Evolutionary conservation across 306 rosid genomes (phyloP).

Genomic region (Hippophae tibetana): DNA sequence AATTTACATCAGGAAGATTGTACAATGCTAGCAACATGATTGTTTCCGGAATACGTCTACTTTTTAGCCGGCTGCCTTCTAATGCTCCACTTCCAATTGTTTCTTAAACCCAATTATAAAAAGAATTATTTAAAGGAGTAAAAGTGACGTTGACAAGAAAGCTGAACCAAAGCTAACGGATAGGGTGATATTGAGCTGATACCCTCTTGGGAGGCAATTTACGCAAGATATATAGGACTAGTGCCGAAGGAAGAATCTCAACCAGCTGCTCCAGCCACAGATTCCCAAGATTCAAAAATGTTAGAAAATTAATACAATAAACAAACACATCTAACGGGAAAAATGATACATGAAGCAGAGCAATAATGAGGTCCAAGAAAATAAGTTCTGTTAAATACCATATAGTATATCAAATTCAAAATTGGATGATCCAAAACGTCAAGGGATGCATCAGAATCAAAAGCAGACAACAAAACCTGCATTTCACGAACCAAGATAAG

Average conservation of each 20-base stretch:
- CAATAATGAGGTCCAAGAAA: not conserved
- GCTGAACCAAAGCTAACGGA: not conserved
- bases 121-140: no score
- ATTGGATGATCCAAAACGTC: constrained; percentile 55
- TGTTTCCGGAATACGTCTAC: no score
- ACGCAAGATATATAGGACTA: constrained; percentile 62
- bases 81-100: no score
- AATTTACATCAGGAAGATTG: no score
- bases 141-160: no score
- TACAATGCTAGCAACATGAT: no score
- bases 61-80: no score
- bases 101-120: no score
- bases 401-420: constrained; percentile 52
- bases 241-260: constrained; percentile 62
- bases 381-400: constrained; percentile 35
- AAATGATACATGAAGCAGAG: not conserved
- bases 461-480: constrained; percentile 58
- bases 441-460: constrained; percentile 32
- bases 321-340: not conserved
- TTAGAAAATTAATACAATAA: not conserved
- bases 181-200: constrained; percentile 70
- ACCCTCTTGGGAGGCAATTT: constrained; percentile 63
- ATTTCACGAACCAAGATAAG: constrained; percentile 10
- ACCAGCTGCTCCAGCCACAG: constrained; percentile 35
- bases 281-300: not conserved